phyloP scores from a whole-genome alignment of 2,329 filamentous ascomycete genomes.

The Helotiales sp. region DNA sequence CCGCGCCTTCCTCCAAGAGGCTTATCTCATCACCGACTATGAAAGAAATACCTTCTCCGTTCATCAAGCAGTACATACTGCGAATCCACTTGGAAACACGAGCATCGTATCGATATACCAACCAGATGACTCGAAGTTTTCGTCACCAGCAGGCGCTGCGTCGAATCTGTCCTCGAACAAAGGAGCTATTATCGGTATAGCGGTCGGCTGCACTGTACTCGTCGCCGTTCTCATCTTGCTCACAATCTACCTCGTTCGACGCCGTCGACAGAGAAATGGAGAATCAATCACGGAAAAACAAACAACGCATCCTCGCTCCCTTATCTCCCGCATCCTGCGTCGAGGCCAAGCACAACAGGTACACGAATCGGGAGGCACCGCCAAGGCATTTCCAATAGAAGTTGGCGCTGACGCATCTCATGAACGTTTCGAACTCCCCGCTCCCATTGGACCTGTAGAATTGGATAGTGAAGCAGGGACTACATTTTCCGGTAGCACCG shows the following conservation, averaged over 20 bases:
- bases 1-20: constrained; percentile 37
- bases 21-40: constrained; percentile 38
- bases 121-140: constrained; percentile 29
- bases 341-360: constrained; percentile 46
- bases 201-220: constrained; percentile 20
- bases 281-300: background rate
- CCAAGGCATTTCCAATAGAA: constrained; percentile 46
- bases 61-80: constrained; percentile 33
- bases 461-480: constrained; percentile 29
- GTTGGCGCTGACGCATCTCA: constrained; percentile 27
- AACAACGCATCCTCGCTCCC: constrained; percentile 43
- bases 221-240: constrained; percentile 11
- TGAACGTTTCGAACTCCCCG: constrained; percentile 30
- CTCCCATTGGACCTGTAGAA: constrained; percentile 27
- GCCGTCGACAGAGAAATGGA: constrained; percentile 29
- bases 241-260: constrained; percentile 15
- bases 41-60: constrained; percentile 35
- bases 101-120: constrained; percentile 26
- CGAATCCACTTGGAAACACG: constrained; percentile 25
- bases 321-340: constrained; percentile 45
- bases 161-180: constrained; percentile 11
- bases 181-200: constrained; percentile 30
- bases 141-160: constrained; percentile 7
- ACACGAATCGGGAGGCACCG: constrained; percentile 52
- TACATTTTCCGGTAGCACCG: constrained; percentile 23